A percentile compares a stretch with the other conserved stretches of the same genome.
These are phyloP conservation scores for Rauvolfia tetraphylla DNA, from an alignment of 257 asterid species.

Conservation along the genomic window DNA sequence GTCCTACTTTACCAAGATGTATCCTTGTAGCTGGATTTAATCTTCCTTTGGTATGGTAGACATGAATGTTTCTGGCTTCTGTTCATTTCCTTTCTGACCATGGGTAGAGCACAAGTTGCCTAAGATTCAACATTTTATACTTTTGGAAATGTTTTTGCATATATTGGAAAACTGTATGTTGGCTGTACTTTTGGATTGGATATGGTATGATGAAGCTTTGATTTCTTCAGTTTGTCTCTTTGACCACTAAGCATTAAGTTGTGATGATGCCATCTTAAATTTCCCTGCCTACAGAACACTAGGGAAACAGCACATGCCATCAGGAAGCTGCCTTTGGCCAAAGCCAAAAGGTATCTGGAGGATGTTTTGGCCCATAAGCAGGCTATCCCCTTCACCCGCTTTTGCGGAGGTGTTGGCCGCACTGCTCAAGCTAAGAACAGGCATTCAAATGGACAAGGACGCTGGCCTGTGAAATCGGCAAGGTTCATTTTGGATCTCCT, in stretches of 20 bases:
- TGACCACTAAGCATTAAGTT: not conserved
- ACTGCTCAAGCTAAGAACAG: conserved; percentile 94
- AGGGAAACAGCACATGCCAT: conserved; percentile 87
- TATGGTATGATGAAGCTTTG: not conserved
- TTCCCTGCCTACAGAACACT: conserved; percentile 51
- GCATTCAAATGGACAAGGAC: conserved; percentile 85
- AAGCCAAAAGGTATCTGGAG: conserved; percentile 88
- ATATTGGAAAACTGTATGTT: not conserved
- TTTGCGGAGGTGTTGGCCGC: conserved; percentile 80
- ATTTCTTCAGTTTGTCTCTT: not conserved
- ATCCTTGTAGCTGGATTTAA: too few relatives aligned
- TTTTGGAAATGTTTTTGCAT: not conserved
- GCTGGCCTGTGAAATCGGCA: conserved; percentile 92
- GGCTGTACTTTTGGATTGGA: not conserved
- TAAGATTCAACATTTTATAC: not conserved
- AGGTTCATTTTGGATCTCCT: conserved; percentile 65
- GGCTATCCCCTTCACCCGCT: conserved; percentile 86
- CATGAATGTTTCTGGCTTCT: too few relatives aligned
- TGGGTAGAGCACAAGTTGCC: not conserved
- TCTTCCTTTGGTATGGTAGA: not conserved
- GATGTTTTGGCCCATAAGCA: conserved; percentile 88
- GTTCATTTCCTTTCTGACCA: not conserved
- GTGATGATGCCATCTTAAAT: not conserved
- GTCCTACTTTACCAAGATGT: too few relatives aligned
- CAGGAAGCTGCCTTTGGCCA: conserved; percentile 58